Conservation (phyloP, 2,329 filamentous ascomycete genomes). For the Coniochaeta hoffmannii region DNA sequence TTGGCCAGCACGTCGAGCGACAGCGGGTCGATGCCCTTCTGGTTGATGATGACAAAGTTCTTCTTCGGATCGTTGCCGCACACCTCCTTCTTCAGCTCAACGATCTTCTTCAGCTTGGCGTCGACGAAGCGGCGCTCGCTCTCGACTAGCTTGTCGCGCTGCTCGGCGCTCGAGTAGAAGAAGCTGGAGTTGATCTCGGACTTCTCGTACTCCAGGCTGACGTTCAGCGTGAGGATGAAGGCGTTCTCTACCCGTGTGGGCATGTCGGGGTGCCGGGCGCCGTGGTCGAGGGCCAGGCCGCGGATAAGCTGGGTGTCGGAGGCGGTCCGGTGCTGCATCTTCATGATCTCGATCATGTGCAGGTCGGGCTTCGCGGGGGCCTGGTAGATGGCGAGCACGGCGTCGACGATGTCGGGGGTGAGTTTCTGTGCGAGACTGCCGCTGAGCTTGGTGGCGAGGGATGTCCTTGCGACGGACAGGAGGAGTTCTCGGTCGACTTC, state of each 20-base stretch:
- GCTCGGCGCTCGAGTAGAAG: conserved; percentile 96
- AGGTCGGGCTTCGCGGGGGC: conserved; percentile 86
- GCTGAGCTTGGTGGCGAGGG: conserved; percentile 92
- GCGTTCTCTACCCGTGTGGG: conserved; percentile 94
- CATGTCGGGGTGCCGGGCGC: conserved; percentile 96
- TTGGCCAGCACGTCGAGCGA: conserved; percentile 95
- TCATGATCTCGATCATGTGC: conserved; percentile 99
- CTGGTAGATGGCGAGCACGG: conserved; percentile 89
- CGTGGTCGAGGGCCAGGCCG: conserved; percentile 88
- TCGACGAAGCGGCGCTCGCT: conserved; percentile 95
- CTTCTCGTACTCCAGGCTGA: conserved; percentile 97
- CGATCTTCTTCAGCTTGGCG: conserved; percentile 93
- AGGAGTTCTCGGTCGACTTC: conserved; percentile 91
- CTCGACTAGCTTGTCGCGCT: conserved; percentile 96
- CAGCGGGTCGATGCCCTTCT: conserved; percentile 97
- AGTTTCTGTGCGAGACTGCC: conserved; percentile 80
- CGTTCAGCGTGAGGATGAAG: conserved; percentile 89
- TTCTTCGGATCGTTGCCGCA: conserved; percentile 91
- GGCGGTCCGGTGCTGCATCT: conserved; percentile 96
- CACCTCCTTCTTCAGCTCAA: conserved; percentile 95
- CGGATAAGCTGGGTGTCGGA: conserved; percentile 94
- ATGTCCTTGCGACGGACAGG: conserved; percentile 87
- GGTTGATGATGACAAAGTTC: conserved; percentile 96
- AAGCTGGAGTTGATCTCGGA: conserved; percentile 98
- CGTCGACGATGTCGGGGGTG: conserved; percentile 91